Conservation (phyloP, 2,329 filamentous ascomycete species). For the Dactylella cylindrospora region DNA sequence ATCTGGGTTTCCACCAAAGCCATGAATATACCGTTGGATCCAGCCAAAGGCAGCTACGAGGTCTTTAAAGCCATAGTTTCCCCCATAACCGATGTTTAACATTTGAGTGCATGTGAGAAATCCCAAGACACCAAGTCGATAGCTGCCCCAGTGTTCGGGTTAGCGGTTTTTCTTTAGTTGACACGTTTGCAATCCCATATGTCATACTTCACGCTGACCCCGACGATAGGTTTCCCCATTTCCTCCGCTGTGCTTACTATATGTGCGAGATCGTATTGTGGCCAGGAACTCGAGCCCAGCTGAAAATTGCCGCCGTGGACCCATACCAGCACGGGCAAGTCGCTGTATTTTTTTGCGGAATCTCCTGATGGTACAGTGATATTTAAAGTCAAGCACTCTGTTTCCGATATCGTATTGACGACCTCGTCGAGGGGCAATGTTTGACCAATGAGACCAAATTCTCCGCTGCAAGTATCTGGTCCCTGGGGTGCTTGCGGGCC, state of each 20-base stretch:
- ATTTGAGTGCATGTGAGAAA: conserved; percentile 29
- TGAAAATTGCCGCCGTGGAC: conserved; percentile 60
- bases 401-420: conserved; percentile 49
- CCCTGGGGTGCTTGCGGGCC: conserved; percentile 37
- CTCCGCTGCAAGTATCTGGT: conserved; percentile 15
- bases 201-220: conserved; percentile 55
- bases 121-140: conserved; percentile 34
- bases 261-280: conserved; percentile 56
- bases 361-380: conserved; percentile 55
- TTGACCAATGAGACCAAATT: conserved; percentile 33
- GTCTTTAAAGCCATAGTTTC: conserved; percentile 47
- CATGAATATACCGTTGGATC: conserved; percentile 48
- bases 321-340: conserved; percentile 59
- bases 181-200: not conserved
- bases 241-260: conserved; percentile 56
- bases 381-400: conserved; percentile 59
- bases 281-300: conserved; percentile 59
- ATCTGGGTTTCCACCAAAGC: conserved; percentile 51
- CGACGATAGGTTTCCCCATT: conserved; percentile 56
- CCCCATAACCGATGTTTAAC: conserved; percentile 8
- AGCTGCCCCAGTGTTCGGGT: conserved; percentile 51
- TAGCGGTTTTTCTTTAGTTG: too few species aligned
- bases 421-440: conserved; percentile 8
- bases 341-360: conserved; percentile 45
- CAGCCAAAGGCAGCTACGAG: conserved; percentile 45